phyloP scores from a whole-genome alignment of 305 asterid species.

The Fraxinus albicans region DNA sequence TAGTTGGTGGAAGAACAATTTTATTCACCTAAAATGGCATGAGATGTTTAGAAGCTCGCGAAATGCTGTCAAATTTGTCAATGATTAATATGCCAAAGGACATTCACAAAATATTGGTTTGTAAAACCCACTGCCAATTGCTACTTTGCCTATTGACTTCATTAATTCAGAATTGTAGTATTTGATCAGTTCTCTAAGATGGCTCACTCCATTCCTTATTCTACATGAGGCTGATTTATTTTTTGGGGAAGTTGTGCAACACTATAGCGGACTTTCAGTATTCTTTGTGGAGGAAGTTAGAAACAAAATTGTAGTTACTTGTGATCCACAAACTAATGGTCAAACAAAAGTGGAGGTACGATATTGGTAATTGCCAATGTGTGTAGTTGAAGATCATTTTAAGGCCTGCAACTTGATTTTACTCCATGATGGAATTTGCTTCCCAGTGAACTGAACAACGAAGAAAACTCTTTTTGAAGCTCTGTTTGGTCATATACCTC shows the following conservation, averaged over 20 bases:
- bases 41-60: neutral
- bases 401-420: neutral
- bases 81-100: neutral
- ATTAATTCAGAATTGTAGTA: neutral
- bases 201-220: neutral
- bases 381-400: neutral
- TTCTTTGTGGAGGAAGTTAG: neutral
- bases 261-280: neutral
- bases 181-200: neutral
- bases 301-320: neutral
- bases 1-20: neutral
- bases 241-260: neutral
- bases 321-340: neutral
- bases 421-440: constrained; percentile 4
- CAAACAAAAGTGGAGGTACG: neutral
- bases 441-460: neutral
- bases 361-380: neutral
- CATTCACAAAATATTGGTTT: neutral
- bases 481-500: neutral
- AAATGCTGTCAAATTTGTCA: neutral
- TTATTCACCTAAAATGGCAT: neutral
- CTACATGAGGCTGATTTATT: neutral
- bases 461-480: neutral
- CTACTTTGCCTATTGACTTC: neutral
- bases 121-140: neutral